phyloP scores from a whole-genome alignment of 805 yeast genomes.

The Cyberlindnera sargentensis region DNA sequence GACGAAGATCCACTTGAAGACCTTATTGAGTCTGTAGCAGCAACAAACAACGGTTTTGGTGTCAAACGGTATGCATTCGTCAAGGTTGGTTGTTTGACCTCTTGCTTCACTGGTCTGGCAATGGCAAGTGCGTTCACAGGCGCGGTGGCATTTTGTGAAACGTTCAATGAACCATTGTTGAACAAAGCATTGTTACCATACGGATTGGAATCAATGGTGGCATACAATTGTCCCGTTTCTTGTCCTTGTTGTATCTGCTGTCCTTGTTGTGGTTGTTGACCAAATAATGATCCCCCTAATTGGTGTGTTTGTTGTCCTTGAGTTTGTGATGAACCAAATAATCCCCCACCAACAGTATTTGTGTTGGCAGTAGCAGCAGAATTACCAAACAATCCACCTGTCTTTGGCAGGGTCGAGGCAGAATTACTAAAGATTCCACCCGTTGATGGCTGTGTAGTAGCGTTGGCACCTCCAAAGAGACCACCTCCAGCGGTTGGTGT shows the following conservation, averaged over 20 bases:
- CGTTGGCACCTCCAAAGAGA: not conserved
- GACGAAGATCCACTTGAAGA: not conserved
- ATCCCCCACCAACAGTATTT: slow-evolving; percentile 12
- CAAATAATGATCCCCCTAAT: slow-evolving; percentile 18
- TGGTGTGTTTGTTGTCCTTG: slow-evolving; percentile 2
- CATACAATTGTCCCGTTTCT: slow-evolving; percentile 20
- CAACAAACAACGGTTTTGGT: slow-evolving; percentile 52
- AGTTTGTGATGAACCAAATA: slow-evolving; percentile 18
- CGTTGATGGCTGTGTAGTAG: slow-evolving; percentile 15
- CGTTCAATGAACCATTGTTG: slow-evolving; percentile 27
- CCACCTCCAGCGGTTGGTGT: slow-evolving; percentile 17
- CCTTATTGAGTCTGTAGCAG: slow-evolving; percentile 2
- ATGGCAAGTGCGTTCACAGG: slow-evolving; percentile 39
- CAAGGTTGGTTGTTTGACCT: slow-evolving; percentile 55
- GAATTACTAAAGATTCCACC: slow-evolving; percentile 22
- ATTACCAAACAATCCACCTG: slow-evolving; percentile 27
- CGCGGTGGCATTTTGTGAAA: slow-evolving; percentile 28
- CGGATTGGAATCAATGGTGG: slow-evolving; percentile 48
- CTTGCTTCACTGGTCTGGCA: slow-evolving; percentile 40
- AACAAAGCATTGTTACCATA: slow-evolving; percentile 77
- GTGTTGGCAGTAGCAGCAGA: slow-evolving; percentile 16
- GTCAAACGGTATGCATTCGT: slow-evolving; percentile 54
- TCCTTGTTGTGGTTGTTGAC: slow-evolving; percentile 17
- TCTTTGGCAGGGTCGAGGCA: slow-evolving; percentile 23
- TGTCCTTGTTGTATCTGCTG: slow-evolving; percentile 16